Percentiles rank a stretch among this genome's conserved stretches.
These are phyloP conservation scores for Sphaerulina musiva DNA, from an alignment of 2,329 filamentous ascomycete species.

Conservation along the genomic window DNA sequence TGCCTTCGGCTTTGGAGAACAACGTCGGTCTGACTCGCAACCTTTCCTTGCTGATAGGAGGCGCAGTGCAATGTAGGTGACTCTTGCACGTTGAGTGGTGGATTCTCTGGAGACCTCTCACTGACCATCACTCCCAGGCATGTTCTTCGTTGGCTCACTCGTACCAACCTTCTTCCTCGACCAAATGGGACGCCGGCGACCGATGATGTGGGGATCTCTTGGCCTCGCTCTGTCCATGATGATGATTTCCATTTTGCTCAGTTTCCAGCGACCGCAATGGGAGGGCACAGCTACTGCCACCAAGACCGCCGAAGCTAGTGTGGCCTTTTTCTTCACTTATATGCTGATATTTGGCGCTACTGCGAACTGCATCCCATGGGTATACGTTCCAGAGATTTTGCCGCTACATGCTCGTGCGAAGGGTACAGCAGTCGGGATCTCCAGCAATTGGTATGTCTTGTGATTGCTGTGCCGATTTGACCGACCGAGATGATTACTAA, in stretches of 20 bases:
- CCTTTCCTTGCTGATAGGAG: constrained; percentile 43
- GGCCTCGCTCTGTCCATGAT: constrained; percentile 38
- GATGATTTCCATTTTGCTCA: constrained; percentile 38
- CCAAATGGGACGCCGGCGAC: constrained; percentile 33
- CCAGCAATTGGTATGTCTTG: neutral
- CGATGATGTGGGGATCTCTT: constrained; percentile 34
- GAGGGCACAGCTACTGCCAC: constrained; percentile 29
- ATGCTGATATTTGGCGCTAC: constrained; percentile 37
- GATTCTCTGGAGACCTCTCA: too few relatives aligned
- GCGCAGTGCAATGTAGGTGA: constrained; percentile 40
- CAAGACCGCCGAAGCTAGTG: constrained; percentile 41
- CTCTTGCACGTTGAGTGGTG: constrained; percentile 23
- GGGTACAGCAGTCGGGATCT: constrained; percentile 45
- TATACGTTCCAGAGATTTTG: constrained; percentile 47
- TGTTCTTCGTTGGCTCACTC: constrained; percentile 41
- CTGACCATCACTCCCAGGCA: constrained; percentile 7
- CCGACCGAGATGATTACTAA: constrained; percentile 11
- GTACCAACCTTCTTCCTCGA: constrained; percentile 45
- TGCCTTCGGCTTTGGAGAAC: constrained; percentile 40
- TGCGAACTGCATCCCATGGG: constrained; percentile 47
- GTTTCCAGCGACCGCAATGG: constrained; percentile 35
- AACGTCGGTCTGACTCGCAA: constrained; percentile 44
- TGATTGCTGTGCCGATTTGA: neutral
- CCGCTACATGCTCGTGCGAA: constrained; percentile 47
- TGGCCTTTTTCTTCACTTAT: constrained; percentile 47